These are phyloP conservation scores for Tricladium varicosporioides DNA, from an alignment of 2,329 filamentous ascomycete species.

Conservation along the genomic window DNA sequence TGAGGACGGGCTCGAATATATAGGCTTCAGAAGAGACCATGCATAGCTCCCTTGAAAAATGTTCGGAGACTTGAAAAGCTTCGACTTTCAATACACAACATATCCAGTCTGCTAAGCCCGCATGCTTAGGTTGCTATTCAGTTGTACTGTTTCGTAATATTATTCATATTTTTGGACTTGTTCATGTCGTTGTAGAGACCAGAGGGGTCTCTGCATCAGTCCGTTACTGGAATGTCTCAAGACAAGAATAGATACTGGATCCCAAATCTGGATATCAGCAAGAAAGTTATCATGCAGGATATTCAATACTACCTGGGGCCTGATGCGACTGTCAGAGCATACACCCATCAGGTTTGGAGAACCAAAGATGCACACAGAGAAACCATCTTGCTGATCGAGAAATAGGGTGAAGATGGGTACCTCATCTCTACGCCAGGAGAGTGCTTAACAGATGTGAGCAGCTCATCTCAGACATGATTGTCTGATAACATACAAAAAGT, in stretches of 20 bases:
- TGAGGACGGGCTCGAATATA: neutral
- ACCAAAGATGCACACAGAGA: conserved; percentile 21
- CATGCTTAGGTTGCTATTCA: neutral
- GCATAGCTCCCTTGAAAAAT: neutral
- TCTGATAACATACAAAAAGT: neutral
- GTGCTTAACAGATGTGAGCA: conserved; percentile 57
- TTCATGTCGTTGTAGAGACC: conserved; percentile 14
- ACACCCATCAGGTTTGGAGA: conserved; percentile 51
- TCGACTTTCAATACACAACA: neutral
- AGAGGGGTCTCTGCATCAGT: conserved; percentile 9
- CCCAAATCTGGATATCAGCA: conserved; percentile 57
- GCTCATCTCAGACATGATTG: neutral
- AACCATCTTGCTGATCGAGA: conserved; percentile 13
- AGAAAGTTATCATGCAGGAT: conserved; percentile 57
- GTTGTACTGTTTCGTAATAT: neutral
- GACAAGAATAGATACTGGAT: conserved; percentile 58
- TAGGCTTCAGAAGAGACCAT: neutral
- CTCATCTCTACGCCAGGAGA: conserved; percentile 57
- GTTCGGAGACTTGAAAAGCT: neutral
- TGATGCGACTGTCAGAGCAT: conserved; percentile 55
- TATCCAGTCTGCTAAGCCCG: neutral
- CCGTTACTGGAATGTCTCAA: conserved; percentile 27
- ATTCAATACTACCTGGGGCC: conserved; percentile 58
- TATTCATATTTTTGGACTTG: neutral
- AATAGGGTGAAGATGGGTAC: conserved; percentile 58